Percentiles rank a stretch among this genome's conserved stretches.
These are phyloP conservation scores for Cercospora sp. DNA, from an alignment of 2,329 filamentous ascomycete species.

Conservation along the genomic window DNA sequence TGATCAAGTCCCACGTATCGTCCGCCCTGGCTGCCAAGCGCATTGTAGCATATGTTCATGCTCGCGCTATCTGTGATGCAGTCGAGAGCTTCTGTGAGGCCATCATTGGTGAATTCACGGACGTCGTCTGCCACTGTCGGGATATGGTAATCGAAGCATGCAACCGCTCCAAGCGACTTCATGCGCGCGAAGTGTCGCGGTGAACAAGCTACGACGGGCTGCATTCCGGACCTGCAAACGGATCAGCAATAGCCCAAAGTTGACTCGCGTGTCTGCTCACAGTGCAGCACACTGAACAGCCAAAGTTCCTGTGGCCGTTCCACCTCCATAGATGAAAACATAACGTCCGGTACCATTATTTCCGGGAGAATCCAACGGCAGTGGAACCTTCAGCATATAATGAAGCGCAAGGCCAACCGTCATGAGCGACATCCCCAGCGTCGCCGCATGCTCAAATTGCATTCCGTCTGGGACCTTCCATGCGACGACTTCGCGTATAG, in stretches of 20 bases:
- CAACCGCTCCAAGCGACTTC: conserved; percentile 21
- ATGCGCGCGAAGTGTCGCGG: conserved; percentile 22
- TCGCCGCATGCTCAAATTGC: conserved; percentile 22
- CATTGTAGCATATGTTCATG: conserved; percentile 27
- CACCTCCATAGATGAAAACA: conserved; percentile 24
- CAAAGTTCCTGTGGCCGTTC: conserved; percentile 23
- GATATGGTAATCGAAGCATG: conserved; percentile 23
- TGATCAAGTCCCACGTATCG: conserved; percentile 26
- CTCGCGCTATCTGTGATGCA: conserved; percentile 24
- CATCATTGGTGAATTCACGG: conserved; percentile 17
- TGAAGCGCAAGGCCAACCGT: conserved; percentile 25
- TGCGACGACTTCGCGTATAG: conserved; percentile 17
- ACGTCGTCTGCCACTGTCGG: conserved; percentile 19
- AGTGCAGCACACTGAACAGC: conserved; percentile 24
- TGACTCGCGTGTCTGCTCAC: conserved; percentile 9
- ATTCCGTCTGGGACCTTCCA: conserved; percentile 22
- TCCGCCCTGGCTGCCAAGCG: conserved; percentile 21
- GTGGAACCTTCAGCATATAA: conserved; percentile 21
- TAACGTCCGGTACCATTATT: neutral
- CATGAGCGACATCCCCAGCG: conserved; percentile 22
- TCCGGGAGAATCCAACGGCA: conserved; percentile 10
- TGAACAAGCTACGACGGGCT: conserved; percentile 21
- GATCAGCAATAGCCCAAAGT: conserved; percentile 8
- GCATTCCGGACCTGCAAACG: conserved; percentile 16
- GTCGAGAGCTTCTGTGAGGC: conserved; percentile 20